Evolutionary conservation across 2,329 filamentous ascomycete species (phyloP), one percentile per base, ranked within the genome.

Genomic region (Penicillium sp.): DNA sequence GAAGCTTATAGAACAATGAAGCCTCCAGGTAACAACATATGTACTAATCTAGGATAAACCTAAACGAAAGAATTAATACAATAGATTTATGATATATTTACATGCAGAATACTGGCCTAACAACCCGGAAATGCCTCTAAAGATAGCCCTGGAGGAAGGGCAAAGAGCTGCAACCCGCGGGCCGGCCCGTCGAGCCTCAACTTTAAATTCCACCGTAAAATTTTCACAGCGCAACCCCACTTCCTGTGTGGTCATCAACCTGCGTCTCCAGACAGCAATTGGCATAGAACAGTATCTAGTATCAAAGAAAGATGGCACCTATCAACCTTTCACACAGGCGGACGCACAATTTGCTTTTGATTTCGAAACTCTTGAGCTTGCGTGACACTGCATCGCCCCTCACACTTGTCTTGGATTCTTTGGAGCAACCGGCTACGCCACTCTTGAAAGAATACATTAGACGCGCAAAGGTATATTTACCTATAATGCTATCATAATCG

Each of bases 381-480:
- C 84, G 90, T 59, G 89, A 94, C 72, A 86, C 85, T 54, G 86
- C 88, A 14, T 96, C 91, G 46, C 93, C 93, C 3, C 85, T 97
- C 67, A 97, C 92, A 0, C 78, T 97, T 26, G 75, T 97, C 3
- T 80, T 96, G 54, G 93, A 97, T 73, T 90, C 82, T 33, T 79
- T 97, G 30, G 91, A 96, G 75, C 91, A 96, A 75, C 85, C 87
- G 26, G 89, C 86, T 7, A 81, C 79, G 30, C 86, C 87, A 0
- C 75, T 96, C 4, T 61, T 93, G 2, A 76, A 78, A 17, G 91
- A 96, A 73, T 90, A 93, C 73, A 84, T 89, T 51, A 78, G 81
- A 44, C 83, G 92, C 65, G 90, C 89, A 52, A 89, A 88, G 78
- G 90, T 89, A 64, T 56, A 75, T 64, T 42, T 5, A 9, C 7